Evolutionary conservation across 2,329 filamentous ascomycete genomes (phyloP).

Genomic region (Pyrenochaeta sp.): DNA sequence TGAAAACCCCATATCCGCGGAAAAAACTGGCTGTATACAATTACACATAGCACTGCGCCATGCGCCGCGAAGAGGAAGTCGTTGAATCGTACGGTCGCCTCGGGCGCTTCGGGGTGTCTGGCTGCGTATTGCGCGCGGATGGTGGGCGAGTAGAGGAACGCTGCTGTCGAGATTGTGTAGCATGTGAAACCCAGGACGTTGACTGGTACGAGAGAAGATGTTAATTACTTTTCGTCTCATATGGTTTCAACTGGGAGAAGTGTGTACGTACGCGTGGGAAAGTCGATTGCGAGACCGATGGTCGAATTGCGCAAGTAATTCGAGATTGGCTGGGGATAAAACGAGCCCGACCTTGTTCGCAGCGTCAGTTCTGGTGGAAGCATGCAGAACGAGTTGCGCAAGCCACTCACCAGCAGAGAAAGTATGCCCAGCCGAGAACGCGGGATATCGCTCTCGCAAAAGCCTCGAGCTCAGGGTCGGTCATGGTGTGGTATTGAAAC

Average conservation of each 20-base stretch:
- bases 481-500: slow-evolving; percentile 3
- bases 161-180: slow-evolving; percentile 77
- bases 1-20: slow-evolving; percentile 78
- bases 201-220: slow-evolving; percentile 42
- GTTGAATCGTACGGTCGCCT: slow-evolving; percentile 87
- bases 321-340: slow-evolving; percentile 88
- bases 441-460: slow-evolving; percentile 45
- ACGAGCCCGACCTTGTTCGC: too few relatives aligned
- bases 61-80: slow-evolving; percentile 89
- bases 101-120: slow-evolving; percentile 74
- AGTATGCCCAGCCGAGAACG: slow-evolving; percentile 47
- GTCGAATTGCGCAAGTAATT: slow-evolving; percentile 82
- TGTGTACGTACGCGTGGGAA: slow-evolving; percentile 66
- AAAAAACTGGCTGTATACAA: slow-evolving; percentile 81
- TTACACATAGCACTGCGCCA: slow-evolving; percentile 72
- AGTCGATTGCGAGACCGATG: slow-evolving; percentile 85
- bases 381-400: background rate
- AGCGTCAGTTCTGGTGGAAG: too few relatives aligned
- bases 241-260: background rate
- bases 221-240: background rate
- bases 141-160: slow-evolving; percentile 79
- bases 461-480: slow-evolving; percentile 24
- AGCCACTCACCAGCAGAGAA: slow-evolving; percentile 41
- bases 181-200: slow-evolving; percentile 75
- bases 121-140: slow-evolving; percentile 84